A percentile compares a stretch with the other conserved stretches of the same genome.
Evolutionary conservation across 2,329 filamentous ascomycete genomes (phyloP).

Genomic region (Leptosphaerulina australis): DNA sequence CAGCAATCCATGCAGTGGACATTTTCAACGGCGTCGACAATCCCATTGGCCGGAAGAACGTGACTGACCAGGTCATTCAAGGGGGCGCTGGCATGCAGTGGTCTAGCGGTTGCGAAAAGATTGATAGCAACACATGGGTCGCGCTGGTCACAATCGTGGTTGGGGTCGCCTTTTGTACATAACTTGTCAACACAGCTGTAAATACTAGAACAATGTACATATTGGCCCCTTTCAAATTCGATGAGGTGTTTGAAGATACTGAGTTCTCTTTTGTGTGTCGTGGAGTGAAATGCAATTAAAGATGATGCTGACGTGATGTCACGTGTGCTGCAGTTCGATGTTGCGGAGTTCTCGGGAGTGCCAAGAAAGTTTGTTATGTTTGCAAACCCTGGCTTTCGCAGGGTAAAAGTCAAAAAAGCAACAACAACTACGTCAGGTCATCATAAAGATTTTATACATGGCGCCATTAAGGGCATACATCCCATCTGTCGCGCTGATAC

Average conservation of each 20-base stretch:
- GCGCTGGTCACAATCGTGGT: constrained; percentile 7
- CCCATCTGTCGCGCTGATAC: constrained; percentile 35
- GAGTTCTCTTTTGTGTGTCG: no score
- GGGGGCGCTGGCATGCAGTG: constrained; percentile 8
- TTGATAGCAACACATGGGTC: constrained; percentile 6
- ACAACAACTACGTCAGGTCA: not conserved
- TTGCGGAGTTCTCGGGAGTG: constrained; percentile 34
- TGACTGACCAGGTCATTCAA: constrained; percentile 18
- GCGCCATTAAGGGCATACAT: constrained; percentile 28
- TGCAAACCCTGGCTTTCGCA: constrained; percentile 19
- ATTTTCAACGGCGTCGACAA: constrained; percentile 63
- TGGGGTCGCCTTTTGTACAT: constrained; percentile 4
- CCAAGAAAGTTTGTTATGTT: constrained; percentile 33
- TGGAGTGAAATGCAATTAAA: not conserved
- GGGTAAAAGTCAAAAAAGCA: constrained; percentile 18
- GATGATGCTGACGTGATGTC: no score
- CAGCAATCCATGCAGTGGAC: constrained; percentile 71
- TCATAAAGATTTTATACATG: not conserved
- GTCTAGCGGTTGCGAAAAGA: constrained; percentile 8
- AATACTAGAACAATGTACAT: not conserved
- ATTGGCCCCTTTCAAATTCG: no score
- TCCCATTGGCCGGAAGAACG: constrained; percentile 51
- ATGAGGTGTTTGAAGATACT: no score
- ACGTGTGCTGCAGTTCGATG: no score
- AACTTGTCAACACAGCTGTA: not conserved